Evolutionary conservation across 2,329 filamentous ascomycete genomes (phyloP), one percentile per base, ranked within the genome.

Genomic region (Myotisia sp.): DNA sequence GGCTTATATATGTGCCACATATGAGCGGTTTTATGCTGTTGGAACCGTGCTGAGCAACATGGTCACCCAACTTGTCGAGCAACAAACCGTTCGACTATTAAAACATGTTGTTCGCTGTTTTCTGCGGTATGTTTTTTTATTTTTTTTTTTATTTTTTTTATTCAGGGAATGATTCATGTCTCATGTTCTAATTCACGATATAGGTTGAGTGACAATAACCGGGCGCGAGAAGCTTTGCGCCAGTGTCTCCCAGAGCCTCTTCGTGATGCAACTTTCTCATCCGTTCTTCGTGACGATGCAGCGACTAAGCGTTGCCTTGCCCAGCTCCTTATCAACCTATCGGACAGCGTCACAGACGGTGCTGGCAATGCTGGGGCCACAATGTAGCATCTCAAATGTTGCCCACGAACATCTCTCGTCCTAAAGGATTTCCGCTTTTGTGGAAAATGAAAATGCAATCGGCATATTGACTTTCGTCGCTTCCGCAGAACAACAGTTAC

Each of bases 101-200:
- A 98, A 98, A 70, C 90, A 98, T 54, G 90, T 98, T 37, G 90
- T 98, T 21, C 71, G 90, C 46, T 98, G 90, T 62, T 98, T 98
- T 58, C 70, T 98, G 52, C 74, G 90, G 84, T 92, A 65, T 47
- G 74, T 62, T 20, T 2, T 17, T 23, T 21, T 36, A 16, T 30
- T n/a, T 22, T 17, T 30, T 17, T 9, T 21, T 12, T 10, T 27
- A 20, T 18, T 20, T 8, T 5, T 16, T 14, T 18, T 3, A 18
- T 24, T 12, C 21, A 30, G 5, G 13, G 17, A 30, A 6, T 21
- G 16, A 26, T 13, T 37, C 24, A 34, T 37, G 27, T 3, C 20
- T 9, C 18, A 26, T 29, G 27, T 27, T 16, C 32, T 41, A 23
- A 38, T 36, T 12, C 31, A 20, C 17, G 8, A 20, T 26, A 24